These are phyloP conservation scores for Cercospora nicotianae DNA, from an alignment of 2,329 filamentous ascomycete genomes.

Conservation along the genomic window DNA sequence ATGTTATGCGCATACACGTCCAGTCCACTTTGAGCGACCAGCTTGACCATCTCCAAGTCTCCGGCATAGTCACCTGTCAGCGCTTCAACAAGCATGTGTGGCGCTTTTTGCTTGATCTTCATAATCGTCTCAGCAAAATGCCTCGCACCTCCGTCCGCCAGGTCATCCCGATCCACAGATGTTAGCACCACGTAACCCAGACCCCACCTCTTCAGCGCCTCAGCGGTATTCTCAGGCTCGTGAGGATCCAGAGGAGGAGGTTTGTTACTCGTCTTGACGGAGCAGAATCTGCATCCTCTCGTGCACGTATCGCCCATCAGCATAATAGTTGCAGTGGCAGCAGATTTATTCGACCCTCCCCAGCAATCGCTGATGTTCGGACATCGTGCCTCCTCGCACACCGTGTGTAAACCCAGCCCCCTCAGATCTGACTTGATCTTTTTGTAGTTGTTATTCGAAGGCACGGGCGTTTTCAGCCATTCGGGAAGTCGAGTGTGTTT, in stretches of 20 bases:
- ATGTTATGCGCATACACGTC: slow-evolving; percentile 98
- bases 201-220: slow-evolving; percentile 89
- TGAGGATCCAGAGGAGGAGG: slow-evolving; percentile 86
- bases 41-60: slow-evolving; percentile 78
- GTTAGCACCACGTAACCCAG: slow-evolving; percentile 95
- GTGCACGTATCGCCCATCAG: slow-evolving; percentile 99
- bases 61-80: slow-evolving; percentile 86
- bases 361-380: slow-evolving; percentile 98
- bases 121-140: slow-evolving; percentile 94
- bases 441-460: slow-evolving; percentile 82
- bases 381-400: slow-evolving; percentile 95
- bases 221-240: slow-evolving; percentile 94
- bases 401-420: slow-evolving; percentile 86
- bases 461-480: slow-evolving; percentile 97
- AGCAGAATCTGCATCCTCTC: slow-evolving; percentile 93
- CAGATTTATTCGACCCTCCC: slow-evolving; percentile 84
- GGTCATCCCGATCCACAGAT: slow-evolving; percentile 88
- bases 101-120: slow-evolving; percentile 76
- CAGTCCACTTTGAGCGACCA: slow-evolving; percentile 83
- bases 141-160: slow-evolving; percentile 79
- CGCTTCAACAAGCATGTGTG: slow-evolving; percentile 76
- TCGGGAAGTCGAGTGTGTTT: slow-evolving; percentile 74
- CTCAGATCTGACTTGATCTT: slow-evolving; percentile 92
- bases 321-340: slow-evolving; percentile 98
- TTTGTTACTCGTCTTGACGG: slow-evolving; percentile 80